Evolutionary conservation across 768 basidiomycete genomes (phyloP).

Genomic region (Hygrocybe coccinea): DNA sequence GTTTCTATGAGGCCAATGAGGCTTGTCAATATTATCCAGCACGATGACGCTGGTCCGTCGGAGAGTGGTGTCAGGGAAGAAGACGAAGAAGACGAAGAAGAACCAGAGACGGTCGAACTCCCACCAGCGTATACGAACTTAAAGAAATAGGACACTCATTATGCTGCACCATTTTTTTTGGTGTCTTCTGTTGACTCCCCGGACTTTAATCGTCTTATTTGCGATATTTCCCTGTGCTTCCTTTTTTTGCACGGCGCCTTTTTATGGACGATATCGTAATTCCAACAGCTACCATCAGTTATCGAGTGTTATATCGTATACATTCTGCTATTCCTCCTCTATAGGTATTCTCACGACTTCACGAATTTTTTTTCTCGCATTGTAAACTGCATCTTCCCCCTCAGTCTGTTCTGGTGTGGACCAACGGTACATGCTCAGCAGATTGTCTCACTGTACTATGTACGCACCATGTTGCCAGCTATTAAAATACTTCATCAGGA

Average conservation of each 20-base stretch:
- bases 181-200: background rate
- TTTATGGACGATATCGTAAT: background rate
- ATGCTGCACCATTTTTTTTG: no score
- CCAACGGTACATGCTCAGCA: no score
- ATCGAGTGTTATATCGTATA: no score
- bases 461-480: no score
- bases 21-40: constrained; percentile 77
- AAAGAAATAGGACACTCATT: constrained; percentile 22
- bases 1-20: constrained; percentile 48
- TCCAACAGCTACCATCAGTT: no score
- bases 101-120: constrained; percentile 73
- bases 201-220: constrained; percentile 1
- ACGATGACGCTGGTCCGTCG: constrained; percentile 74
- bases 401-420: no score
- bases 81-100: constrained; percentile 37
- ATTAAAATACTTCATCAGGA: no score
- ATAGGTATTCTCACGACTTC: no score
- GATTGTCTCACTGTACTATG: no score
- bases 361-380: no score
- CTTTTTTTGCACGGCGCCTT: background rate
- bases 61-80: constrained; percentile 25
- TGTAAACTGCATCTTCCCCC: no score
- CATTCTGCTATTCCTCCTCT: no score
- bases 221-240: background rate
- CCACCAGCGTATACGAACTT: constrained; percentile 80